Evolutionary conservation across 257 asterid species (phyloP).

Genomic region (Nicotiana noctiflora): DNA sequence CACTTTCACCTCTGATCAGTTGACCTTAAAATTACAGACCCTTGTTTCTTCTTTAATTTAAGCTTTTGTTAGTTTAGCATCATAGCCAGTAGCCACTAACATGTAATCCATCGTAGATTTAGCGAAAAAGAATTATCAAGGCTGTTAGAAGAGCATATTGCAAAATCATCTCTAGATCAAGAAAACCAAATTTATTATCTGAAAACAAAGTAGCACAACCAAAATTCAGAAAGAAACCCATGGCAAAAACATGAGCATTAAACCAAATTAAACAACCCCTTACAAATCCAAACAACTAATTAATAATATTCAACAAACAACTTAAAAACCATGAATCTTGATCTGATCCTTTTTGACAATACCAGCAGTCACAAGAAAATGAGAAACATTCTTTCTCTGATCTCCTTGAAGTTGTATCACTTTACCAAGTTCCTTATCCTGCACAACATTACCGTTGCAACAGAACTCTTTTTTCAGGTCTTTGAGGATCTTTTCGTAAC

Average conservation of each 20-base stretch:
- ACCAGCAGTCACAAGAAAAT: constrained; percentile 45
- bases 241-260: constrained; percentile 4
- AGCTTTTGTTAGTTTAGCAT: too few relatives aligned
- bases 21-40: too few relatives aligned
- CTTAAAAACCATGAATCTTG: constrained; percentile 83
- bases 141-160: too few relatives aligned
- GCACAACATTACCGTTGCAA: constrained; percentile 86
- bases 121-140: too few relatives aligned
- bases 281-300: neutral
- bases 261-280: neutral
- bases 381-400: constrained; percentile 77
- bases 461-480: constrained; percentile 73
- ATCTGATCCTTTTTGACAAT: constrained; percentile 64
- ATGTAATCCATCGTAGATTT: too few relatives aligned
- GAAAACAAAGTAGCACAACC: neutral
- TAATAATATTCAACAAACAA: too few relatives aligned
- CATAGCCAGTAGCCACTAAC: too few relatives aligned
- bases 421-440: constrained; percentile 72
- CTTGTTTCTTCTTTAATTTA: too few relatives aligned
- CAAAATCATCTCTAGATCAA: neutral
- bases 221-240: constrained; percentile 17
- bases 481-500: constrained; percentile 73
- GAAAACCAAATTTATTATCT: neutral
- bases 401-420: constrained; percentile 85
- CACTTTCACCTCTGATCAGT: too few relatives aligned